Percentiles rank a stretch among this genome's conserved stretches.
Conservation (phyloP, 768 basidiomycete species). For the Auricularia heimuer region DNA sequence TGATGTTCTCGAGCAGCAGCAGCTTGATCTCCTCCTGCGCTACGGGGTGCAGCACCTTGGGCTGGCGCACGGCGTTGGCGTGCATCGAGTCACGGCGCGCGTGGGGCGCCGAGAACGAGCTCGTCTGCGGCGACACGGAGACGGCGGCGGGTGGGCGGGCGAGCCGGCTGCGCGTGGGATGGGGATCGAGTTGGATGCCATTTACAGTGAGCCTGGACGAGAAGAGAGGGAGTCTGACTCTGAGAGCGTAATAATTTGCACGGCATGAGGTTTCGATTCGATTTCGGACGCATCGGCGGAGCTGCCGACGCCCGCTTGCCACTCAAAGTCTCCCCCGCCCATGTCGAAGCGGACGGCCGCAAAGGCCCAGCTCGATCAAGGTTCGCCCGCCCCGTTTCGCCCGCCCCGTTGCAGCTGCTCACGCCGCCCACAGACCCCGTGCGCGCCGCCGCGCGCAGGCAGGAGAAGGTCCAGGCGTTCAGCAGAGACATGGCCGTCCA, state of each 20-base stretch:
- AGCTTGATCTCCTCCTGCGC: conserved; percentile 75
- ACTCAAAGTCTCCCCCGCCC: neutral
- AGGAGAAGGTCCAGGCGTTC: conserved; percentile 32
- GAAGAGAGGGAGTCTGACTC: neutral
- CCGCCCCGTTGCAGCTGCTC: neutral
- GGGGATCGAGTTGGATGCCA: neutral
- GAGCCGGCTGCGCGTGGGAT: neutral
- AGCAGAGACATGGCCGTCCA: conserved; percentile 52
- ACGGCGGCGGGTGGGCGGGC: neutral
- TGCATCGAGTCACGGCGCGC: conserved; percentile 17
- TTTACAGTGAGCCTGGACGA: neutral
- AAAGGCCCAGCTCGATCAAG: conserved; percentile 1
- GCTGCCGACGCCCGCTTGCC: neutral
- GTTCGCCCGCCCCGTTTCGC: neutral
- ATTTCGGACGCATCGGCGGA: neutral
- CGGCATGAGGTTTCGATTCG: neutral
- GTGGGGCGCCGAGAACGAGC: neutral
- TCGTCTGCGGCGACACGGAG: neutral
- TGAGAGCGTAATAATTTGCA: neutral
- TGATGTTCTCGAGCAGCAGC: conserved; percentile 91
- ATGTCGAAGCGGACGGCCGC: conserved; percentile 1
- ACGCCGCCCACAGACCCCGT: neutral
- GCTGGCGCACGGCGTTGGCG: conserved; percentile 34
- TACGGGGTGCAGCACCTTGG: conserved; percentile 69
- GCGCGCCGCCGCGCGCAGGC: neutral